Conservation (phyloP, 768 basidiomycete genomes). For the Sistotremastrum suecicum region DNA sequence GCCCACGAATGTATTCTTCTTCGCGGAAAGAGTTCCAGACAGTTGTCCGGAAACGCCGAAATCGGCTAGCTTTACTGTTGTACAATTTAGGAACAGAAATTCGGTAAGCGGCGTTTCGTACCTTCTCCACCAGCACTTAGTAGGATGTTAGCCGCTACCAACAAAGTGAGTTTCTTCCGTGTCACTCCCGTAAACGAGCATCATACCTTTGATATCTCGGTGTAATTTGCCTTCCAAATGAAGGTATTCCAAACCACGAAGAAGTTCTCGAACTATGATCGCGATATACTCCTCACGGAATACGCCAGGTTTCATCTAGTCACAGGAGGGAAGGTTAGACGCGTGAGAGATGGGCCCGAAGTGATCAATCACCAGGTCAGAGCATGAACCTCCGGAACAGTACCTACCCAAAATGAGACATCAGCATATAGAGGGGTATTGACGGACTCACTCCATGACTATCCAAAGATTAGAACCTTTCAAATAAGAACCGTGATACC, state of each 20-base stretch:
- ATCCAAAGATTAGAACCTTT: conserved; percentile 98
- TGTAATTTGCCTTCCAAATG: conserved; percentile 95
- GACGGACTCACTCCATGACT: conserved; percentile 77
- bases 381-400: conserved; percentile 96
- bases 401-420: conserved; percentile 38
- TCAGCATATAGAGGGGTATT: background rate
- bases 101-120: conserved; percentile 6
- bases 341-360: conserved; percentile 7
- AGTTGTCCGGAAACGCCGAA: conserved; percentile 98
- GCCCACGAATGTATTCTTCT: conserved; percentile 97
- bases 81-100: conserved; percentile 2
- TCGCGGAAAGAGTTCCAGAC: conserved; percentile 80
- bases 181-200: background rate
- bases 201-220: conserved; percentile 93
- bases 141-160: conserved; percentile 81
- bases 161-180: background rate
- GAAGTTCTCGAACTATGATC: conserved; percentile 84
- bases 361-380: conserved; percentile 61
- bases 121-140: conserved; percentile 75
- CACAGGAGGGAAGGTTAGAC: conserved; percentile 1
- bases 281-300: conserved; percentile 99
- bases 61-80: conserved; percentile 81
- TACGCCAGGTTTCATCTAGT: conserved; percentile 94
- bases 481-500: conserved; percentile 93
- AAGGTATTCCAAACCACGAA: conserved; percentile 88